phyloP scores from a whole-genome alignment of 2,329 filamentous ascomycete species.

The Xylaria digitata region DNA sequence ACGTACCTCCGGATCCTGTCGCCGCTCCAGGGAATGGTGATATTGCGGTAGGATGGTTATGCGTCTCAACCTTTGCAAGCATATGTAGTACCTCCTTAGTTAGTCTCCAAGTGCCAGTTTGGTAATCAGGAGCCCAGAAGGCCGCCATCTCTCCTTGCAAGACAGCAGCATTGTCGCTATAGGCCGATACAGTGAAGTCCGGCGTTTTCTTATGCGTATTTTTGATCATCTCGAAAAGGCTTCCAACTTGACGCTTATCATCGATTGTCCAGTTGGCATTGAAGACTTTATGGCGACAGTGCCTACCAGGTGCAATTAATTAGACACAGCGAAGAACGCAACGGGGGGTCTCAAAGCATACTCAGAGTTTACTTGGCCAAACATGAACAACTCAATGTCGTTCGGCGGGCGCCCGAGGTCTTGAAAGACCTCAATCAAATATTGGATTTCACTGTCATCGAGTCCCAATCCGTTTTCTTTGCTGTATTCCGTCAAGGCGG shows the following conservation, averaged over 20 bases:
- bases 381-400: slow-evolving; percentile 99
- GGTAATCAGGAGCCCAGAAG: slow-evolving; percentile 89
- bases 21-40: slow-evolving; percentile 83
- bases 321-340: slow-evolving; percentile 1
- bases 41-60: slow-evolving; percentile 97
- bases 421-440: slow-evolving; percentile 86
- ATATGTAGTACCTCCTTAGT: slow-evolving; percentile 89
- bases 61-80: slow-evolving; percentile 94
- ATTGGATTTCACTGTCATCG: slow-evolving; percentile 90
- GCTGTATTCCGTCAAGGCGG: slow-evolving; percentile 85
- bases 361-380: slow-evolving; percentile 98
- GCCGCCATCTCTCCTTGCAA: slow-evolving; percentile 76
- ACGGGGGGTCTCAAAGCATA: slow-evolving; percentile 57
- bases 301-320: slow-evolving; percentile 24
- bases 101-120: slow-evolving; percentile 87
- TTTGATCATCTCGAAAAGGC: slow-evolving; percentile 94
- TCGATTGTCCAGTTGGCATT: slow-evolving; percentile 98
- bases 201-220: slow-evolving; percentile 90
- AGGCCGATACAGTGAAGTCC: slow-evolving; percentile 89
- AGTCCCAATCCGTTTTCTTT: slow-evolving; percentile 84
- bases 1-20: slow-evolving; percentile 84
- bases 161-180: slow-evolving; percentile 98
- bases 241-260: slow-evolving; percentile 80
- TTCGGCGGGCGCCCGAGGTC: slow-evolving; percentile 70
- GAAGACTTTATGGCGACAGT: slow-evolving; percentile 66